Evolutionary conservation across 768 basidiomycete species (phyloP), one percentile per base, ranked within the genome.

Genomic region (Crepidotus variabilis): DNA sequence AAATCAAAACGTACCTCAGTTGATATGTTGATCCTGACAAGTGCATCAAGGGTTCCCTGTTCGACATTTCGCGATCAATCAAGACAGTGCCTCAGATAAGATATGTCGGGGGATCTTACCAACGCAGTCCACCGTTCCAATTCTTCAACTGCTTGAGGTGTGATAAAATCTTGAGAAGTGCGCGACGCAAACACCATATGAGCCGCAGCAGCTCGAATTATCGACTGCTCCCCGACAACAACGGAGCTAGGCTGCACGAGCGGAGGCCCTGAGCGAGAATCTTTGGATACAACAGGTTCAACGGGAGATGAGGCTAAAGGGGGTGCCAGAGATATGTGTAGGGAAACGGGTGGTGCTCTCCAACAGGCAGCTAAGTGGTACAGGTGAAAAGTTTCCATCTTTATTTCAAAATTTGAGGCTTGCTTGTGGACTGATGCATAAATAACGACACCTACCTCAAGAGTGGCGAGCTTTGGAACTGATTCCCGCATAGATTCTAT

Each of bases 351-450:
- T 10, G 35, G 28, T 35, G 34, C 48, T 18, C 20, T 73, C 88
- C 88, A 91, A 62, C 84, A 86, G 20, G 79, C 77, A 2, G 91
- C 90, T 13, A 92, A 81, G 69, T 93, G 91, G 63, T 85, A 83
- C 49, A 92, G 71, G 72, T 90, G 90, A 67, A 88, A 89, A 0
- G 88, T 90, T 67, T 92, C 89, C 90, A 92, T 93, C 91, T 92
- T 57, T 34, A 21, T 47, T 34, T 39, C 13, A 48, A 24, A 18
- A 13, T 47, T 48, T 47, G 16, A 47, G 54, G 49, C 18, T 10
- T 13, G 14, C n/a, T 22, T 23, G n/a, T 14, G n/a, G 10, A 39
- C 14, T 18, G 18, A 48, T 28, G 28, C 3, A 28, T 3, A 28
- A 28, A 28, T 3, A 32, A 55, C 34, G 20, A 8, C n/a, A 59